phyloP scores from a whole-genome alignment of 2,329 filamentous ascomycete species.

The Trichoderma citrinoviride region DNA sequence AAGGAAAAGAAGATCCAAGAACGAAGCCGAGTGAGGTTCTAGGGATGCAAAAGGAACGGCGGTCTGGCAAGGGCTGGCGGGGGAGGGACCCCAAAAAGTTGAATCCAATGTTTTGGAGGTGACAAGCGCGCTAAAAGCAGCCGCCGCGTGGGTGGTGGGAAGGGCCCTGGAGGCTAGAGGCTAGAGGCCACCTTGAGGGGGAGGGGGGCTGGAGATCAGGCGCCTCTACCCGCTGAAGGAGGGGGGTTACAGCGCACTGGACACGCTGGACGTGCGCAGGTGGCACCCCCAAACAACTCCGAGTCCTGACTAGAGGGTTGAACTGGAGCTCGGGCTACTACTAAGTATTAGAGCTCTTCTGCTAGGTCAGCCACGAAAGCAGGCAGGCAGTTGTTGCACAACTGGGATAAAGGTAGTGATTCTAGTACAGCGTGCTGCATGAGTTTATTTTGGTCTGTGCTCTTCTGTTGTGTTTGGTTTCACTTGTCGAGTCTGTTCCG shows the following conservation, averaged over 20 bases:
- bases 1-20: not conserved
- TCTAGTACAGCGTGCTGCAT: not conserved
- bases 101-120: conserved; percentile 12
- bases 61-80: conserved; percentile 21
- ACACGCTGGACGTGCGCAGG: not conserved
- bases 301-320: too few relatives aligned
- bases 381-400: not conserved
- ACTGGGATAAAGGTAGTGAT: not conserved
- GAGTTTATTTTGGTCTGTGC: not conserved
- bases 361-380: too few relatives aligned
- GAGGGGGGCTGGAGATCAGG: not conserved
- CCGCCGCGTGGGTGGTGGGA: conserved; percentile 19
- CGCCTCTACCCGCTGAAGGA: not conserved
- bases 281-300: too few relatives aligned
- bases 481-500: too few relatives aligned
- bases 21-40: conserved; percentile 3
- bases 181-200: not conserved
- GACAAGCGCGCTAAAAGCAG: conserved; percentile 20
- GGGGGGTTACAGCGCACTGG: not conserved
- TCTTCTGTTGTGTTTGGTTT: not conserved
- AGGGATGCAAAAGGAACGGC: conserved; percentile 19
- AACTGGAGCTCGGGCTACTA: too few relatives aligned
- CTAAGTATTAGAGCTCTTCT: too few relatives aligned
- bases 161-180: not conserved
- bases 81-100: conserved; percentile 8